Conservation (phyloP, 1,284 basidiomycete genomes). For the Trichosporon sp. region DNA sequence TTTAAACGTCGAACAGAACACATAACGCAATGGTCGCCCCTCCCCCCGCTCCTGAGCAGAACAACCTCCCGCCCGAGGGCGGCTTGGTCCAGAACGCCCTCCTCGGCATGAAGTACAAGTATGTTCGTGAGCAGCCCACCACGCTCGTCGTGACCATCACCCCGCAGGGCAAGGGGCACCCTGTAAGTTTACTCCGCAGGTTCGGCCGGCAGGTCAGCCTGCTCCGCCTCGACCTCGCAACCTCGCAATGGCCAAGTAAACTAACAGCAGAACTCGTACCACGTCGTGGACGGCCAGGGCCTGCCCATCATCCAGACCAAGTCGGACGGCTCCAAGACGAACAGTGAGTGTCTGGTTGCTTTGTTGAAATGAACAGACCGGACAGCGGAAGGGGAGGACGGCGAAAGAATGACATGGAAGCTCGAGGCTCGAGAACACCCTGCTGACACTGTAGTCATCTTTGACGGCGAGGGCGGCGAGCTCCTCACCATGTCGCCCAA, state of each 20-base stretch:
- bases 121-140: slow-evolving; percentile 2
- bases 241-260: no score
- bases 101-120: slow-evolving; percentile 12
- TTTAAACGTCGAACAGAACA: no score
- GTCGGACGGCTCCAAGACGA: slow-evolving; percentile 5
- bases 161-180: not conserved
- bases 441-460: slow-evolving; percentile 10
- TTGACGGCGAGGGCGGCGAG: slow-evolving; percentile 14
- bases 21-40: not conserved
- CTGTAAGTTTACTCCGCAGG: not conserved
- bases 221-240: no score
- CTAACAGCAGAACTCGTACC: slow-evolving; percentile 1
- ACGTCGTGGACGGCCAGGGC: slow-evolving; percentile 8
- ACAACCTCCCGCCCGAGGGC: not conserved
- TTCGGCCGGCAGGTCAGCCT: no score
- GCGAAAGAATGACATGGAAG: no score
- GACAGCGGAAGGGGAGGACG: no score
- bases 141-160: not conserved
- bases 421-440: not conserved
- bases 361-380: no score
- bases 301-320: slow-evolving; percentile 6
- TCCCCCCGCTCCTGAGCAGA: not conserved
- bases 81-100: not conserved
- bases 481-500: not conserved
- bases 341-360: not conserved